Evolutionary conservation across 1,284 basidiomycete genomes (phyloP), one percentile per base, ranked within the genome.

Genomic region (Ceratobasidium theobromae): DNA sequence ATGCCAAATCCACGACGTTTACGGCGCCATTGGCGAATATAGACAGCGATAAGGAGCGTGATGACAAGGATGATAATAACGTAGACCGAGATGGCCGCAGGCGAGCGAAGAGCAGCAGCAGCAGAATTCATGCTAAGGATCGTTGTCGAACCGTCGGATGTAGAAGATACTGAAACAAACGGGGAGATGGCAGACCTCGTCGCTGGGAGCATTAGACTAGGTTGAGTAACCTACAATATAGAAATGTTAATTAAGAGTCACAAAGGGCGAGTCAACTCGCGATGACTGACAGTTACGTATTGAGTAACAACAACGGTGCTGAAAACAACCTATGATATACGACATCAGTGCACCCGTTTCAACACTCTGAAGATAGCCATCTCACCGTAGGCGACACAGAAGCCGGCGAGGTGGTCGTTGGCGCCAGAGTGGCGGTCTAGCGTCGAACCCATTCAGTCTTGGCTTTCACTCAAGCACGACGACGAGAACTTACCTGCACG

Each of bases 11-110:
- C n/a, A n/a, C n/a, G n/a, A n/a, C n/a, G n/a, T n/a, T 51, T 62
- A 28, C 58, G 58, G 18, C 58, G 58, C 58, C 58, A 62, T 14
- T 51, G 28, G n/a, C 46, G 58, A 46, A 62, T 23, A 12, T 33
- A 38, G 12, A 62, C 41, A n/a, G 38, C 32, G 6, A 38, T 21
- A 38, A 30, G 21, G 9, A 62, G 25, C 30, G 51, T 23, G 27
- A 62, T 27, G 25, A 62, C 38, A 38, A 51, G 8, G 30, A 23
- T n/a, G 16, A 62, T 21, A 27, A 62, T 40, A 27, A 51, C 33
- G 33, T 51, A 62, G 58, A 62, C 33, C 25, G 32, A 40, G 28
- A 62, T 62, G 35, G 58, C 58, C 1, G 58, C 58, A 16, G 58
- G 45, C 21, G 45, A 35, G 8, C 46, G 46, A 28, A 62, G 58